phyloP scores from a whole-genome alignment of 148 eudicot genomes.

The Rhododendron molle region DNA sequence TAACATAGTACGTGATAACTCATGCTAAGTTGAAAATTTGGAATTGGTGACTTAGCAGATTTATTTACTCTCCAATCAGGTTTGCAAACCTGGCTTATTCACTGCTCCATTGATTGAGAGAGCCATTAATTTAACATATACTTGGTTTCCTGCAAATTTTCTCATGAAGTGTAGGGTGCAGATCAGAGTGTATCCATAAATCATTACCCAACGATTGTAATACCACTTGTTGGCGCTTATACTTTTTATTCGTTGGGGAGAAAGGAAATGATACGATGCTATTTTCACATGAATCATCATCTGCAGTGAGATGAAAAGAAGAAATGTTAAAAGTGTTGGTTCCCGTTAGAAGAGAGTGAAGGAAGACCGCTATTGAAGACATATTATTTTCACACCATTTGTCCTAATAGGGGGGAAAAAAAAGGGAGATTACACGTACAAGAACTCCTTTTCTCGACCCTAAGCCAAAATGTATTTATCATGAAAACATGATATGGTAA shows the following conservation, averaged over 20 bases:
- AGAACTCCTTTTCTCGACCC: not conserved
- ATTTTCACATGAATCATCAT: not conserved
- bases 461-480: not conserved
- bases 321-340: not conserved
- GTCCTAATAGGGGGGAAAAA: not conserved
- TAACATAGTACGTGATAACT: too few species aligned
- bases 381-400: not conserved
- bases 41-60: too few species aligned
- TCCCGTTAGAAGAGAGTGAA: not conserved
- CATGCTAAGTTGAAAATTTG: not conserved
- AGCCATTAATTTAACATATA: too few species aligned
- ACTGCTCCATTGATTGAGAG: too few species aligned
- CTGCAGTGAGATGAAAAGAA: not conserved
- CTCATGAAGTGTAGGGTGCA: too few species aligned
- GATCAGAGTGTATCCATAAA: too few species aligned
- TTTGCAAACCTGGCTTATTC: too few species aligned
- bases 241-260: too few species aligned
- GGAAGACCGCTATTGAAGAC: not conserved
- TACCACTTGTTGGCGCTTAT: too few species aligned
- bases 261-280: not conserved
- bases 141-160: too few species aligned
- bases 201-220: too few species aligned
- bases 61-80: too few species aligned
- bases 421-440: not conserved
- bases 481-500: not conserved